phyloP scores from a whole-genome alignment of 257 asterid genomes.

The Scutellaria galericulata region DNA sequence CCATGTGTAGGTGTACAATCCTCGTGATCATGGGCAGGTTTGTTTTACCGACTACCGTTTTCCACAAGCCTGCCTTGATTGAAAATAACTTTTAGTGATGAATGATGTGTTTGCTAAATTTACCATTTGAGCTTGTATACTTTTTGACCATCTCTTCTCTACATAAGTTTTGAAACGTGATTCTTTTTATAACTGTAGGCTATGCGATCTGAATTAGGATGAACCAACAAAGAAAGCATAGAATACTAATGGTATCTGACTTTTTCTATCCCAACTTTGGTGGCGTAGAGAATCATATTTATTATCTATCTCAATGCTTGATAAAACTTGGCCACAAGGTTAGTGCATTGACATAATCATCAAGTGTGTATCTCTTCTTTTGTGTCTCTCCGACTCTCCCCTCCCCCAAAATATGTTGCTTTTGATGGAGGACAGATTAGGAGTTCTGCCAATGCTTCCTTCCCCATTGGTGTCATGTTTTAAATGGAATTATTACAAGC shows the following conservation, averaged over 20 bases:
- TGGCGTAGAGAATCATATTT: slow-evolving; percentile 95
- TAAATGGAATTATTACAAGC: slow-evolving; percentile 9
- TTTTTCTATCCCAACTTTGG: slow-evolving; percentile 97
- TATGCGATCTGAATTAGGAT: slow-evolving; percentile 41
- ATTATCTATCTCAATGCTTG: slow-evolving; percentile 88
- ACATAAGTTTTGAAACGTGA: slow-evolving; percentile 5
- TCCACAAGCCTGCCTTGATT: slow-evolving; percentile 22
- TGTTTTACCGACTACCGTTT: not conserved
- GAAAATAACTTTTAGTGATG: not conserved
- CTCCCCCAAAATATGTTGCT: not conserved
- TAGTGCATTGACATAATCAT: slow-evolving; percentile 28
- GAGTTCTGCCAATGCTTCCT: not conserved
- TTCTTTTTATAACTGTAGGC: slow-evolving; percentile 33
- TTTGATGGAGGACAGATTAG: not conserved
- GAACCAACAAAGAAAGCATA: slow-evolving; percentile 59
- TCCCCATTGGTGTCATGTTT: slow-evolving; percentile 23
- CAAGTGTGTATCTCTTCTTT: not conserved
- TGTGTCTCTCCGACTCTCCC: not conserved
- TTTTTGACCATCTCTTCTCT: not conserved
- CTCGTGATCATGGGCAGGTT: not conserved
- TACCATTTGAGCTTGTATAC: slow-evolving; percentile 6
- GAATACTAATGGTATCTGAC: slow-evolving; percentile 87
- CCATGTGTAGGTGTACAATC: not conserved
- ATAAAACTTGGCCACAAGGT: slow-evolving; percentile 94
- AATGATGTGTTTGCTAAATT: slow-evolving; percentile 11